Evolutionary conservation across 108 stramenopile species (phyloP).

Genomic region (Licmophora abbreviata): DNA sequence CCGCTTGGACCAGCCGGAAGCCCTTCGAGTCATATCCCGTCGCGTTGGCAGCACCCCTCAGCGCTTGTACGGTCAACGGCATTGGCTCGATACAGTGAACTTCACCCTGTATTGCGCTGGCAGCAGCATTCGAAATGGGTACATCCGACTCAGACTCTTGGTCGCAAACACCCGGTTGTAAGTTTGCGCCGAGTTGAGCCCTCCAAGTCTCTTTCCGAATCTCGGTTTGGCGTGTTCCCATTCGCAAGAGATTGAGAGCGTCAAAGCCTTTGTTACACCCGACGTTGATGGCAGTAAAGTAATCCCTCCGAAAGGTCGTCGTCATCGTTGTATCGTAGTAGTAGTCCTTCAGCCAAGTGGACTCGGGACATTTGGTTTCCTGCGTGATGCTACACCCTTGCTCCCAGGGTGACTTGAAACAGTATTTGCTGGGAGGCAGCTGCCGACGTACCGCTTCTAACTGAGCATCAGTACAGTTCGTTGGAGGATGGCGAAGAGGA

Average conservation of each 20-base stretch:
- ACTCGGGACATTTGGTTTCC: conserved; percentile 23
- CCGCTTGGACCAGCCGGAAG: too few relatives aligned
- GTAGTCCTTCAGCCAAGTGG: conserved; percentile 20
- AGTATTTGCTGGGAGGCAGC: too few relatives aligned
- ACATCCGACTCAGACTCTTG: conserved; percentile 19
- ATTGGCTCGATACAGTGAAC: conserved; percentile 56
- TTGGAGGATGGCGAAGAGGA: too few relatives aligned
- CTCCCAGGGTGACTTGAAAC: not conserved
- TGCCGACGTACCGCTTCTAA: too few relatives aligned
- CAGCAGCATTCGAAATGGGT: not conserved
- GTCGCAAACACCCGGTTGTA: conserved; percentile 12
- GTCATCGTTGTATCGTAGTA: conserved; percentile 6
- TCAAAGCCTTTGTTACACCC: conserved; percentile 74
- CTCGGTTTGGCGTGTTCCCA: conserved; percentile 27
- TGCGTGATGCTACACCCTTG: conserved; percentile 12
- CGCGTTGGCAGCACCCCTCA: not conserved
- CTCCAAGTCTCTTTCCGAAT: conserved; percentile 36
- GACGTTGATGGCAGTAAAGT: conserved; percentile 20
- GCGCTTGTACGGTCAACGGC: conserved; percentile 21
- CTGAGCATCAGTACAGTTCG: too few relatives aligned
- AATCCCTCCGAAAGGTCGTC: not conserved
- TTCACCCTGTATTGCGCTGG: not conserved
- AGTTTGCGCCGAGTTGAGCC: not conserved
- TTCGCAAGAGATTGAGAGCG: conserved; percentile 46
- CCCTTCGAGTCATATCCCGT: conserved; percentile 3